Conservation (phyloP, 2,329 filamentous ascomycete species). For the Alternaria arbusti region DNA sequence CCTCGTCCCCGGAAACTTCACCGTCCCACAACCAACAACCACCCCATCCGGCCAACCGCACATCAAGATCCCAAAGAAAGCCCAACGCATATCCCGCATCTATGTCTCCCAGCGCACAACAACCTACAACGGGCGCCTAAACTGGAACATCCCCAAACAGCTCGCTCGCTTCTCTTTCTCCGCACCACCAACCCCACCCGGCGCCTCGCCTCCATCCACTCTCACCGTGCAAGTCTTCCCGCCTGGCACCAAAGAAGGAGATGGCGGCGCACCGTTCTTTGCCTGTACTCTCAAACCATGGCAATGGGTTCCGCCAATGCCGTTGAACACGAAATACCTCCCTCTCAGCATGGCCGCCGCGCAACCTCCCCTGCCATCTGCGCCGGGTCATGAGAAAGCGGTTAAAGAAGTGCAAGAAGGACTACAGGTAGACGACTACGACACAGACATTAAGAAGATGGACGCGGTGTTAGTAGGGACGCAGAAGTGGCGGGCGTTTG, state of each 20-base stretch:
- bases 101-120: slow-evolving; percentile 45
- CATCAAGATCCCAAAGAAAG: slow-evolving; percentile 31
- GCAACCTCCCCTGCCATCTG: slow-evolving; percentile 33
- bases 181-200: slow-evolving; percentile 22
- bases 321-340: slow-evolving; percentile 30
- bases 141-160: slow-evolving; percentile 47
- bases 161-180: slow-evolving; percentile 44
- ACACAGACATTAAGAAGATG: slow-evolving; percentile 25
- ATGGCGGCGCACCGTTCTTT: slow-evolving; percentile 34
- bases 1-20: slow-evolving; percentile 40
- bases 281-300: slow-evolving; percentile 34
- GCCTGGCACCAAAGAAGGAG: slow-evolving; percentile 28
- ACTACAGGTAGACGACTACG: slow-evolving; percentile 28
- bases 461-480: slow-evolving; percentile 30
- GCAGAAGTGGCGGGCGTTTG: slow-evolving; percentile 33
- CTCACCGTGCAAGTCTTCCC: slow-evolving; percentile 37
- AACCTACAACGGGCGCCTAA: slow-evolving; percentile 41
- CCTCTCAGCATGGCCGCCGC: slow-evolving; percentile 28
- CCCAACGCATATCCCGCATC: slow-evolving; percentile 38
- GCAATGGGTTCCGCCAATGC: slow-evolving; percentile 33
- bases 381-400: slow-evolving; percentile 13
- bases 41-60: background rate
- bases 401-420: slow-evolving; percentile 12
- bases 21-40: slow-evolving; percentile 22
- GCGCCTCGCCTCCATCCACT: slow-evolving; percentile 18